A percentile compares a stretch with the other conserved stretches of the same genome.
phyloP scores from a whole-genome alignment of 768 basidiomycete genomes.

The Zangia roseola region DNA sequence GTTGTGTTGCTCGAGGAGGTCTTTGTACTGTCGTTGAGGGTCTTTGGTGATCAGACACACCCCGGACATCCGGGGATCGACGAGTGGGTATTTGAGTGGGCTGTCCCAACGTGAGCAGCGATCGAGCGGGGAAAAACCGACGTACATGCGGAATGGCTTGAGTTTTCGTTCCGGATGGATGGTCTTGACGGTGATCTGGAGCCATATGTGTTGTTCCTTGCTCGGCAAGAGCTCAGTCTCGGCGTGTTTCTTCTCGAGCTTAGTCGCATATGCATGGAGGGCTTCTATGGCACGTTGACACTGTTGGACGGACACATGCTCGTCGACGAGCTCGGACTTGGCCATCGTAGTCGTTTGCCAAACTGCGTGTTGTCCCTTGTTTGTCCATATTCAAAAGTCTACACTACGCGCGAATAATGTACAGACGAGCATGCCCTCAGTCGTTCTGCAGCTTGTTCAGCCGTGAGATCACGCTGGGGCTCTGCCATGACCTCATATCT shows the following conservation, averaged over 20 bases:
- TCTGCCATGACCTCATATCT: slow-evolving; percentile 93
- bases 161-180: slow-evolving; percentile 72
- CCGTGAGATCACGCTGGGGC: slow-evolving; percentile 84
- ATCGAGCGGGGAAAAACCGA: slow-evolving; percentile 13
- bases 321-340: slow-evolving; percentile 60
- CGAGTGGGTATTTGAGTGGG: slow-evolving; percentile 74
- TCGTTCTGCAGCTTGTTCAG: slow-evolving; percentile 79
- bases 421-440: slow-evolving; percentile 54
- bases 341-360: slow-evolving; percentile 35
- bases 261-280: slow-evolving; percentile 66
- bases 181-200: slow-evolving; percentile 83
- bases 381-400: slow-evolving; percentile 6
- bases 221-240: slow-evolving; percentile 73
- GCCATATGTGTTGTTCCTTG: slow-evolving; percentile 86
- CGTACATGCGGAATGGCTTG: slow-evolving; percentile 85
- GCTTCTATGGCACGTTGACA: slow-evolving; percentile 78
- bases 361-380: slow-evolving; percentile 14
- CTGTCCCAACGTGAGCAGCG: slow-evolving; percentile 28
- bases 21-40: slow-evolving; percentile 95
- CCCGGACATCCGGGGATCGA: slow-evolving; percentile 77
- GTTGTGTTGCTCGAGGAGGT: slow-evolving; percentile 71
- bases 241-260: slow-evolving; percentile 61
- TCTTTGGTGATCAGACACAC: slow-evolving; percentile 95
- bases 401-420: slow-evolving; percentile 49
- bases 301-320: slow-evolving; percentile 67